Base-by-base conservation (phyloP, 805 yeast genomes). In the Ogataea salicorniae region DNA sequence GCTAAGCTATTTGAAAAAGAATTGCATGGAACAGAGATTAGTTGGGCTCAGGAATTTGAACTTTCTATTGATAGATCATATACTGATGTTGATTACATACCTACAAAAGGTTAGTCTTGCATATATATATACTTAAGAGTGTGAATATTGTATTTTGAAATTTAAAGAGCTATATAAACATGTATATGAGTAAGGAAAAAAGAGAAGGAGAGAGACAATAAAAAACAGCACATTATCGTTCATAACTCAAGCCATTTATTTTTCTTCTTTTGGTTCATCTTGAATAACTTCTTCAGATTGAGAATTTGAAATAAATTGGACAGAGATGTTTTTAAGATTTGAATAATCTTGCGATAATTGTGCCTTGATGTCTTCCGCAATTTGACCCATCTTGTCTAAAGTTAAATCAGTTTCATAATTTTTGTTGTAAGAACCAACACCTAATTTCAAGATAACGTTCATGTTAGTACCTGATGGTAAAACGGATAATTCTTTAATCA, bases 391-490 rank as follows among this genome's bases (percentile, higher is more conserved):
- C 48, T 63, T 57, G 37, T 61, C 64, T 39, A 68, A 52, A 48
- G 68, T 60, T 51, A 66, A 52, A 50, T 54, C 36, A 53, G 56
- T 58, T 52, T 61, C 66, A 55, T 63, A 54, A 23, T 43, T 38
- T 37, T 52, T 38, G 69, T 70, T 40, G 58, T 52, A 50, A 62
- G 59, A 29, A 60, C 59, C 55, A 34, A 61, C 63, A 14, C 64
- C 64, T 23, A 68, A 50, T 33, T 60, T 60, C 11, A 60, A 58
- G 53, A 45, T 74, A 39, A 63, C 60, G 52, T 75, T 77, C 43
- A 80, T 64, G 49, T 77, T 76, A 8, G 83, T 80, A 29, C 84
- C 84, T 1, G 81, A 73, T 4, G 78, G 71, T 55, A 79, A 61
- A 34, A 79, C 71, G 16, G 75, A 69, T 49, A 79, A 56, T 38